Evolutionary conservation across 2,329 filamentous ascomycete species (phyloP).

Genomic region (Pseudogymnoascus sp.): DNA sequence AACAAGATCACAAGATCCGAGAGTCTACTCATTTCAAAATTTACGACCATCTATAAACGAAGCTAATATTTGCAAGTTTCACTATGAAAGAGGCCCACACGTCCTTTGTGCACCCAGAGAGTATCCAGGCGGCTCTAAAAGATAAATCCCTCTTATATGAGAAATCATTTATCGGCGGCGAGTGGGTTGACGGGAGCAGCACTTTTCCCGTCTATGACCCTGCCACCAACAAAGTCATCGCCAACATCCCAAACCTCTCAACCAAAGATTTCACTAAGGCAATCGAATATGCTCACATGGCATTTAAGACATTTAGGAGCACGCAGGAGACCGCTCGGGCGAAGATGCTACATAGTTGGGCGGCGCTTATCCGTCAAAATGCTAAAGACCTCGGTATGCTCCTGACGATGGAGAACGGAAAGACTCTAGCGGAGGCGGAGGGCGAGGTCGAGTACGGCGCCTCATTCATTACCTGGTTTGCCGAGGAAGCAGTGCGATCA

Average conservation of each 20-base stretch:
- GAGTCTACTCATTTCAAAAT: neutral
- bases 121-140: neutral
- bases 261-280: neutral
- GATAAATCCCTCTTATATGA: neutral
- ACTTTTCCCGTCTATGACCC: neutral
- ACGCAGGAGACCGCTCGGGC: neutral
- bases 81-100: neutral
- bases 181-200: neutral
- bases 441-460: constrained; percentile 48
- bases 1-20: neutral
- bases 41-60: neutral
- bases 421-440: constrained; percentile 43
- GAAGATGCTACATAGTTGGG: constrained; percentile 42
- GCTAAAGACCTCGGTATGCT: constrained; percentile 56
- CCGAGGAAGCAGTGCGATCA: constrained; percentile 54
- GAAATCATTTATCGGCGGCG: neutral
- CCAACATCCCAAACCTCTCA: neutral
- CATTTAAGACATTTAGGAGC: neutral
- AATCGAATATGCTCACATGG: constrained; percentile 23
- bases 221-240: neutral
- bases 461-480: constrained; percentile 49
- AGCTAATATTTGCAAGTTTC: neutral
- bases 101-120: neutral
- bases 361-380: constrained; percentile 55
- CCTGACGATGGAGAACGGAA: constrained; percentile 52